These are phyloP conservation scores for Trametes cinnabarina DNA, from an alignment of 768 basidiomycete genomes.

Conservation along the genomic window DNA sequence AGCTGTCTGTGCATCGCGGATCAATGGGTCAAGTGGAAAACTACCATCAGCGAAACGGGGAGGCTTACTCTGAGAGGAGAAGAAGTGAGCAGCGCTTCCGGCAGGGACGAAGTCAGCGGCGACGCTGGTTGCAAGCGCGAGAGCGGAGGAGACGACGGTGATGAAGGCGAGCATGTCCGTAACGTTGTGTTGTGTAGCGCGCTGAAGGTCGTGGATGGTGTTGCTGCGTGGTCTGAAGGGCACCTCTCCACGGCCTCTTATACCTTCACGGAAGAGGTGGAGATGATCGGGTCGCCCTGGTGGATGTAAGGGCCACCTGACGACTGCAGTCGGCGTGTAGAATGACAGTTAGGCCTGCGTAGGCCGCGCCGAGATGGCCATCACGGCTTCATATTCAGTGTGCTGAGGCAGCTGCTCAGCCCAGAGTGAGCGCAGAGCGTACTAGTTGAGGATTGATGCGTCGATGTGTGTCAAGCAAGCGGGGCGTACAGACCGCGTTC, in stretches of 20 bases:
- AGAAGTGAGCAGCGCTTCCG: slow-evolving; percentile 12
- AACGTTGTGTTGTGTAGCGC: background rate
- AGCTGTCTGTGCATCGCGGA: background rate
- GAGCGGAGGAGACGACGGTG: background rate
- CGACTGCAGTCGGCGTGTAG: background rate
- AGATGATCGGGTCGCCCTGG: background rate
- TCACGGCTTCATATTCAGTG: background rate
- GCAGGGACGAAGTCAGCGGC: slow-evolving; percentile 7
- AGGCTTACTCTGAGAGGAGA: slow-evolving; percentile 5
- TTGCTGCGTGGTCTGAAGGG: too few relatives aligned
- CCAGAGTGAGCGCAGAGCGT: too few relatives aligned
- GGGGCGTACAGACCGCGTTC: too few relatives aligned
- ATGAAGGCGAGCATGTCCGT: background rate
- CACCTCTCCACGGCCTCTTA: too few relatives aligned
- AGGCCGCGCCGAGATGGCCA: background rate
- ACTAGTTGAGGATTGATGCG: too few relatives aligned
- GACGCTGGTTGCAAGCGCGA: slow-evolving; percentile 2
- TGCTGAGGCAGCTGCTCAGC: too few relatives aligned
- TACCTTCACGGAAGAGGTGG: too few relatives aligned
- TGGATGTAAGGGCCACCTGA: background rate
- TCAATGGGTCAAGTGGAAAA: too few relatives aligned
- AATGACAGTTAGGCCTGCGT: background rate
- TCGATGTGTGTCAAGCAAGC: too few relatives aligned
- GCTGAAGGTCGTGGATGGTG: too few relatives aligned
- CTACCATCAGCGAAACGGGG: background rate